Evolutionary conservation across 495 filamentous ascomycete species (phyloP), one percentile per base, ranked within the genome.

Genomic region (Trichoderma orchidacearum): DNA sequence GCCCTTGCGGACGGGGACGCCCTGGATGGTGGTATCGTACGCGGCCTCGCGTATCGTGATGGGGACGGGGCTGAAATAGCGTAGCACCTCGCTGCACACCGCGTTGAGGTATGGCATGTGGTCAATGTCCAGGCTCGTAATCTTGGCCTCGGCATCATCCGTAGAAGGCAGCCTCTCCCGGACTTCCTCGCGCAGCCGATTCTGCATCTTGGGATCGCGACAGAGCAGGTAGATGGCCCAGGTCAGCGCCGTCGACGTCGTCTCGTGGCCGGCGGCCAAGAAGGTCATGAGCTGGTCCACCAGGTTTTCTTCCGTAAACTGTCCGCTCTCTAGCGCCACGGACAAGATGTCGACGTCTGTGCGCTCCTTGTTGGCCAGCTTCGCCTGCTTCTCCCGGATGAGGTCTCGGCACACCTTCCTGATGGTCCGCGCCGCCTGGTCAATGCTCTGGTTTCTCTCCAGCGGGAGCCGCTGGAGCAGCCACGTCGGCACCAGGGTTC

Each of bases 281-380:
- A 96, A 96, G 2, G 91, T 96, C 90, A 96, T 95, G 66, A 93
- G 79, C 65, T 96, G 91, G 65, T 96, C 88, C 36, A 89, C 75
- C 25, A 96, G 82, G 54, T 87, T 84, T 30, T 90, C 86, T 52
- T 92, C 87, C 28, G 74, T 77, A 66, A 94, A 95, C 25, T 78
- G 80, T 35, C 85, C 87, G 21, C 81, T 86, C 56, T 86, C 78
- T 25, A 95, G 68, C 21, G 91, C 90, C 0, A 93, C 84, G 6
- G 86, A 89, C 55, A 96, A 74, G 57, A 96, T 95, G 62, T 96
- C 91, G 17, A 82, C 63, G 28, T 83, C 85, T 3, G 62, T 59
- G 5, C 67, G 59, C 57, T 85, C 75, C 53, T 74, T 75, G 11
- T 65, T 68, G 32, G 76, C 75, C 28, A 86, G 66, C 54, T 81